Evolutionary conservation across 371 early-diverging fungal genomes (phyloP), one percentile per base, ranked within the genome.

Genomic region (Mucor ambiguus): DNA sequence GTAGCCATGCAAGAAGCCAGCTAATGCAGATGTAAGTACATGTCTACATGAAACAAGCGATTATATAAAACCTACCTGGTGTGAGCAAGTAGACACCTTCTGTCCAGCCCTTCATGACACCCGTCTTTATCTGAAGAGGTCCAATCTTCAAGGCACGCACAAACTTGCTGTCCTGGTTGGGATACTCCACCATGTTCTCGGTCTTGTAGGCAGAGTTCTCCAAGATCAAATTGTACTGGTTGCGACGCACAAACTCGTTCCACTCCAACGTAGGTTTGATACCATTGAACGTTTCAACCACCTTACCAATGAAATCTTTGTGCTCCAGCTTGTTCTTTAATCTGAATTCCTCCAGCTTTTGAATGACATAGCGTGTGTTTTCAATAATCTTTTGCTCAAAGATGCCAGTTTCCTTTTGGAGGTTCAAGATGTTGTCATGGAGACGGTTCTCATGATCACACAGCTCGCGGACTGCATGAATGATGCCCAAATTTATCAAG

Each of bases 1-100:
- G 63, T 76, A 83, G 7, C 81, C 80, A 72, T 83, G 84, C 44
- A 83, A 62, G 52, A 72, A 83, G 1, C 84, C 84, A 65, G 74
- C 81, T 82, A 60, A 28, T 52, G 6, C 14, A 5, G 20, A 54
- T 24, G 49, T 44, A 35, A 38, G 43, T 5, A 28, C 11, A 66
- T 8, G 37, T 38, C 37, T 24, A 57, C 4, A 52, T 33, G 38
- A 38, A 60, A n/a, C 3, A 29, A 14, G 26, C 2, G 16, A 29
- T 20, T 0, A 16, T 3, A 41, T 28, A 54, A 14, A 26, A 55
- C 59, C 67, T 73, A 79, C 82, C 72, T 54, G 81, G 78, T 6
- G 81, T 81, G 6, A 83, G 58, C 29, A 81, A 70, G 61, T 79
- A 81, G 24, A 78, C 71, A 12, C 80, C 77, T 33, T 79, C 80